These are phyloP conservation scores for Termitomyces titanicus DNA, from an alignment of 768 basidiomycete species.

Conservation along the genomic window DNA sequence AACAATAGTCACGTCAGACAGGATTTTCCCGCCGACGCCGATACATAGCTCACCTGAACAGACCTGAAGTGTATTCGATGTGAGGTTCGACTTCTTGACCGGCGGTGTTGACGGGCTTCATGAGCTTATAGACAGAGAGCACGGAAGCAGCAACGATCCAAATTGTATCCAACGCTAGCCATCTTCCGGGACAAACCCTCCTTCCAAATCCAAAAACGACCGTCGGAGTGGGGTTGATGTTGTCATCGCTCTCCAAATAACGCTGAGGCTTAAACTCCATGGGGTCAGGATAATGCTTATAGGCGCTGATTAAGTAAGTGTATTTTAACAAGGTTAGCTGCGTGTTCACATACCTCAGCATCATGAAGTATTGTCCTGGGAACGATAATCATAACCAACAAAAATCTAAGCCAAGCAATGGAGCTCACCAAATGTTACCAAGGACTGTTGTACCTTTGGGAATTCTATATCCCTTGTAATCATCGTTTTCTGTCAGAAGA, in stretches of 20 bases:
- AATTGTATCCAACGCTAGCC: slow-evolving; percentile 8
- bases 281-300: slow-evolving; percentile 8
- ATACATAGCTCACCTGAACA: slow-evolving; percentile 4
- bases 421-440: slow-evolving; percentile 9
- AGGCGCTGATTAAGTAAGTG: background rate
- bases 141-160: slow-evolving; percentile 11
- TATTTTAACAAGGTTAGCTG: too few species aligned
- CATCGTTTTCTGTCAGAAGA: slow-evolving; percentile 7
- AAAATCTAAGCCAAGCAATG: background rate
- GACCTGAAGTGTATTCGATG: slow-evolving; percentile 8
- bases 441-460: slow-evolving; percentile 13
- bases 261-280: slow-evolving; percentile 11
- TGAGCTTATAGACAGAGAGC: background rate
- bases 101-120: slow-evolving; percentile 1
- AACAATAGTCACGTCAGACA: background rate
- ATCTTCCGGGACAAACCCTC: slow-evolving; percentile 5
- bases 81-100: slow-evolving; percentile 5
- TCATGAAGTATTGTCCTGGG: slow-evolving; percentile 7
- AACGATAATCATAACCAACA: background rate
- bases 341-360: slow-evolving; percentile 1
- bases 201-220: slow-evolving; percentile 12
- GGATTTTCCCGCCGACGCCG: background rate
- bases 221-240: slow-evolving; percentile 3
- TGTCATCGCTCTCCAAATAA: slow-evolving; percentile 3
- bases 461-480: slow-evolving; percentile 12